Conservation (phyloP, 139 green algal genomes). For the Picochlorum costavermella region DNA sequence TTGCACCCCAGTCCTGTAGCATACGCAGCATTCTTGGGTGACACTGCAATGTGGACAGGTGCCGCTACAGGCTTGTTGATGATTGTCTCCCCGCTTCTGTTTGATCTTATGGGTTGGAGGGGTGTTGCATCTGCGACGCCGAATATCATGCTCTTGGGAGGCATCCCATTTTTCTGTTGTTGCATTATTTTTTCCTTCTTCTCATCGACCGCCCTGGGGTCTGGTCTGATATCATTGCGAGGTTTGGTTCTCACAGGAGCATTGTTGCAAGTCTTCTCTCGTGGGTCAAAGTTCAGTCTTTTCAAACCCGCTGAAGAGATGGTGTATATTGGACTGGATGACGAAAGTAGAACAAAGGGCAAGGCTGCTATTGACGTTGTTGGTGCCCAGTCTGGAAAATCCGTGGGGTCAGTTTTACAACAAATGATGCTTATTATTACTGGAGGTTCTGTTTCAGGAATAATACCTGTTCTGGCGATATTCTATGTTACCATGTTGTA, state of each 20-base stretch:
- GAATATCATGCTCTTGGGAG: slow-evolving; percentile 41
- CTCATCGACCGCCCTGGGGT: background rate
- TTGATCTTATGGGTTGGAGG: slow-evolving; percentile 64
- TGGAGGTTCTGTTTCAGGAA: slow-evolving; percentile 51
- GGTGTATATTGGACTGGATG: slow-evolving; percentile 73
- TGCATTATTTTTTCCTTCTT: slow-evolving; percentile 52
- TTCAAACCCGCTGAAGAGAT: slow-evolving; percentile 96
- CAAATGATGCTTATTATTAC: slow-evolving; percentile 50
- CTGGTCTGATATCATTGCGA: slow-evolving; percentile 8
- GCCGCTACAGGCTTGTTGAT: slow-evolving; percentile 70
- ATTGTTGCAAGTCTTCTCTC: slow-evolving; percentile 70
- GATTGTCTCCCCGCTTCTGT: slow-evolving; percentile 74
- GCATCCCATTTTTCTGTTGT: slow-evolving; percentile 65
- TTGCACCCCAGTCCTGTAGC: slow-evolving; percentile 67
- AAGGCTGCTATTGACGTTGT: slow-evolving; percentile 94
- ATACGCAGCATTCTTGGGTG: slow-evolving; percentile 74
- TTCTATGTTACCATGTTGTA: slow-evolving; percentile 63
- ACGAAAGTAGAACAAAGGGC: slow-evolving; percentile 69
- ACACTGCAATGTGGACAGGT: slow-evolving; percentile 79
- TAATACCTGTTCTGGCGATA: slow-evolving; percentile 61
- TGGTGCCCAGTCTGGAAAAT: slow-evolving; percentile 71
- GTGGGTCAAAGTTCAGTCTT: slow-evolving; percentile 81
- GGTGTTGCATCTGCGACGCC: slow-evolving; percentile 71
- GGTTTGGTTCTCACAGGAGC: slow-evolving; percentile 55
- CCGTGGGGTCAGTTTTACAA: slow-evolving; percentile 47